Percentiles rank a stretch among this genome's conserved stretches.
Conservation (phyloP, 208 protist species). For the Trichomonas tenax region DNA sequence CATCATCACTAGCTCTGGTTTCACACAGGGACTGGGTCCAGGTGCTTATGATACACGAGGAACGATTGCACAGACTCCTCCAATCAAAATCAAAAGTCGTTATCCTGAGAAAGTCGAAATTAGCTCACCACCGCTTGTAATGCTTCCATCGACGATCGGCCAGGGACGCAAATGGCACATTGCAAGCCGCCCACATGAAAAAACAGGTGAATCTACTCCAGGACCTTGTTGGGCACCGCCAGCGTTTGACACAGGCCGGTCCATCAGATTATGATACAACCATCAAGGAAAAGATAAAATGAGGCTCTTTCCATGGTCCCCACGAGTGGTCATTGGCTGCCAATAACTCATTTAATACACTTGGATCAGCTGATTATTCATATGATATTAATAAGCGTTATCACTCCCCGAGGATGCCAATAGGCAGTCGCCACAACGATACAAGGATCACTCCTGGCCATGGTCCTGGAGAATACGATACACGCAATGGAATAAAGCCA, state of each 20-base stretch:
- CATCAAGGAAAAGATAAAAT: background rate
- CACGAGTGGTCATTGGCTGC: background rate
- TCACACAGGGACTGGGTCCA: background rate
- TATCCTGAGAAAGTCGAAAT: background rate
- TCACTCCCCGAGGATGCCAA: background rate
- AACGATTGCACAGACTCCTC: background rate
- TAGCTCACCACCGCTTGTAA: background rate
- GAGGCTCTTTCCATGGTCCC: background rate
- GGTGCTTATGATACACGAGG: background rate
- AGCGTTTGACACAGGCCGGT: background rate
- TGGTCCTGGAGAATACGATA: background rate
- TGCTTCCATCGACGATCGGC: background rate
- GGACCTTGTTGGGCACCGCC: background rate
- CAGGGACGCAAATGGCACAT: background rate
- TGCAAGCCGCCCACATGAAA: background rate
- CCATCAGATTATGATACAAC: background rate
- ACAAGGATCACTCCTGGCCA: background rate
- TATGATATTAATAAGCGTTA: background rate
- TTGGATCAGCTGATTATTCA: background rate
- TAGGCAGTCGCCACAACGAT: background rate
- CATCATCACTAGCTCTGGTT: background rate
- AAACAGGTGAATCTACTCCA: background rate
- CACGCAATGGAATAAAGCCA: background rate
- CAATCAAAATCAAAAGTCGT: background rate
- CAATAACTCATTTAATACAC: background rate